phyloP scores from a whole-genome alignment of 2,329 filamentous ascomycete genomes.

The Colletotrichum scovillei region DNA sequence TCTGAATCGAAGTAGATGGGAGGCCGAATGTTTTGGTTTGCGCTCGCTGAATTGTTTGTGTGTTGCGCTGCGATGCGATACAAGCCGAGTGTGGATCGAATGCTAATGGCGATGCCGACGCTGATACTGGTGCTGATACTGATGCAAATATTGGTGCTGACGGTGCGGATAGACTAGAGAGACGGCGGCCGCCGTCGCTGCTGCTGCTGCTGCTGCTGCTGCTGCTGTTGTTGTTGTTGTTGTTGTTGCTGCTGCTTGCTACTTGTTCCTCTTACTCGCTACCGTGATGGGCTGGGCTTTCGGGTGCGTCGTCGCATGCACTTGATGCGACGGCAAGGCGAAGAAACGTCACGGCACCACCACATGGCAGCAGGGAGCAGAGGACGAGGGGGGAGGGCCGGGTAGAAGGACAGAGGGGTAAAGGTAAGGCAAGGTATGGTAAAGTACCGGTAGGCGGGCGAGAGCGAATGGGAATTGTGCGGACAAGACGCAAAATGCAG shows the following conservation, averaged over 20 bases:
- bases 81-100: not conserved
- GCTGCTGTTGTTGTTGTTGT: not conserved
- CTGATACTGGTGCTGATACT: not conserved
- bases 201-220: not conserved
- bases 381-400: not conserved
- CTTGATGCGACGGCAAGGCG: not conserved
- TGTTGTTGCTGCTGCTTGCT: not conserved
- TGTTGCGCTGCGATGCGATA: slow-evolving; percentile 1
- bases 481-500: slow-evolving; percentile 9
- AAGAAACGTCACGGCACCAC: slow-evolving; percentile 3
- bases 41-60: not conserved
- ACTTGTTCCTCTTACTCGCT: not conserved
- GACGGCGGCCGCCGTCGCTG: not conserved
- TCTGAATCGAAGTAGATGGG: not conserved
- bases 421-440: not conserved
- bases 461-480: not conserved
- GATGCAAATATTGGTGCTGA: not conserved
- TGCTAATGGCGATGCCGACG: not conserved
- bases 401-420: not conserved
- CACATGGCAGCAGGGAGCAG: slow-evolving; percentile 9
- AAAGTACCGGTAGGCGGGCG: not conserved
- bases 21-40: not conserved
- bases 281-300: not conserved
- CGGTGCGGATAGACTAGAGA: not conserved
- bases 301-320: not conserved